These are phyloP conservation scores for Ganoderma multipileum DNA, from an alignment of 1,284 basidiomycete genomes.

Conservation along the genomic window DNA sequence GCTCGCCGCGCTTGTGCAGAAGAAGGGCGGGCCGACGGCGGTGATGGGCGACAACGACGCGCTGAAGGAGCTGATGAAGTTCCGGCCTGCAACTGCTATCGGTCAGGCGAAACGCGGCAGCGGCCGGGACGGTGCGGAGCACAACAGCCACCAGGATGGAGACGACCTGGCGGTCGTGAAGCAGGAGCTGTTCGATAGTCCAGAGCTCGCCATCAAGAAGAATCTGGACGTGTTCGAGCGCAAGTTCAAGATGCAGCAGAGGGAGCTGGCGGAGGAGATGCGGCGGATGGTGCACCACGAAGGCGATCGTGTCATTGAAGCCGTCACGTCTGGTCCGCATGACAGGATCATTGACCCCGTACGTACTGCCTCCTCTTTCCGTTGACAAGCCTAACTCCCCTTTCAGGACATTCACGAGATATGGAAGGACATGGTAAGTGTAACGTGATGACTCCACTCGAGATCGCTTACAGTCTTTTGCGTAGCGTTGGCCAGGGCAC, in stretches of 20 bases:
- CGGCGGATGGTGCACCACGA: constrained; percentile 30
- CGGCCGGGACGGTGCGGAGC: background rate
- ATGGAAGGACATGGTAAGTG: constrained; percentile 39
- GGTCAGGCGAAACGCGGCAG: background rate
- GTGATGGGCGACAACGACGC: constrained; percentile 28
- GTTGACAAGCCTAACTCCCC: background rate
- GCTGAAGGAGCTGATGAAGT: constrained; percentile 27
- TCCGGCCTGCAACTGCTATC: background rate
- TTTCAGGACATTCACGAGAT: constrained; percentile 33
- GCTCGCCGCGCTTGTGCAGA: constrained; percentile 25
- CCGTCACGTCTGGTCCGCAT: constrained; percentile 38
- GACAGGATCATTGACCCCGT: constrained; percentile 39
- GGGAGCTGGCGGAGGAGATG: constrained; percentile 34
- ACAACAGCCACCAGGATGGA: background rate
- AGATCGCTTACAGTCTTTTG: background rate
- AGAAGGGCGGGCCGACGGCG: constrained; percentile 28
- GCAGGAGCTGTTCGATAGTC: constrained; percentile 18
- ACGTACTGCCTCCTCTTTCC: background rate
- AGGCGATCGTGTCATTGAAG: constrained; percentile 36
- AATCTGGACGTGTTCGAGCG: constrained; percentile 37
- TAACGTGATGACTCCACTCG: too few species aligned
- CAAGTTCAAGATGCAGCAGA: constrained; percentile 41
- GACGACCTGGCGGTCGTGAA: constrained; percentile 9
- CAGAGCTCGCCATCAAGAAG: constrained; percentile 30
- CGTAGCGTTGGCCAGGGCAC: constrained; percentile 40